Conservation (phyloP, 192 early-diverging fungal genomes). For the Anaeromyces robustus region DNA sequence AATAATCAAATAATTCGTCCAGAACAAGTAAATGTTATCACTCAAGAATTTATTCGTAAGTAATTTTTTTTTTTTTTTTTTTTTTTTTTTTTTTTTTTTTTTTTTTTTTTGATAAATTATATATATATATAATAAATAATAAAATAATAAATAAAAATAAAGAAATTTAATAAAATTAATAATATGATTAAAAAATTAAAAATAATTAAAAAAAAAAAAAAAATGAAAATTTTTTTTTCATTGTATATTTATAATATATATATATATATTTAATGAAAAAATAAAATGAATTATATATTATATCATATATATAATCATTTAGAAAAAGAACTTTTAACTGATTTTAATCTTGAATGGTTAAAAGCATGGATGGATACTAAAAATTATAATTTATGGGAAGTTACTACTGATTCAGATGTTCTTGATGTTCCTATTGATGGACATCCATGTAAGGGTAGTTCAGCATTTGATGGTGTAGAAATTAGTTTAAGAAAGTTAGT, state of each 20-base stretch:
- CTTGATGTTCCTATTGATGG: slow-evolving; percentile 38
- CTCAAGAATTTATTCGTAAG: not conserved
- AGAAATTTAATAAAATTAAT: too few species aligned
- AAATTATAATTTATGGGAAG: slow-evolving; percentile 51
- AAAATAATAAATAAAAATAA: not conserved
- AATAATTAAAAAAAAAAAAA: too few species aligned
- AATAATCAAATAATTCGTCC: slow-evolving; percentile 5
- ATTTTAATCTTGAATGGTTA: slow-evolving; percentile 46
- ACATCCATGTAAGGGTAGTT: slow-evolving; percentile 24
- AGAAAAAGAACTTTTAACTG: slow-evolving; percentile 35
- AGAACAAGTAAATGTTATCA: slow-evolving; percentile 1
- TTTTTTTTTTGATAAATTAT: too few species aligned
- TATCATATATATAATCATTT: too few species aligned
- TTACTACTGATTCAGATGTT: slow-evolving; percentile 34
- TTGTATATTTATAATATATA: too few species aligned
- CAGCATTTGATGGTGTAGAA: slow-evolving; percentile 11
- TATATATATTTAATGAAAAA: too few species aligned
- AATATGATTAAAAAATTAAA: too few species aligned
- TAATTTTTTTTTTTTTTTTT: too few species aligned
- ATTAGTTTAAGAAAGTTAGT: not conserved
- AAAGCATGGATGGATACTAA: slow-evolving; percentile 49
- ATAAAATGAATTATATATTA: too few species aligned
- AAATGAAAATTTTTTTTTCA: too few species aligned
- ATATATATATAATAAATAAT: not conserved
- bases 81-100: too few species aligned